Base-by-base conservation (phyloP, 176 grass and related monocot genomes). In the Oryza nivara region DNA sequence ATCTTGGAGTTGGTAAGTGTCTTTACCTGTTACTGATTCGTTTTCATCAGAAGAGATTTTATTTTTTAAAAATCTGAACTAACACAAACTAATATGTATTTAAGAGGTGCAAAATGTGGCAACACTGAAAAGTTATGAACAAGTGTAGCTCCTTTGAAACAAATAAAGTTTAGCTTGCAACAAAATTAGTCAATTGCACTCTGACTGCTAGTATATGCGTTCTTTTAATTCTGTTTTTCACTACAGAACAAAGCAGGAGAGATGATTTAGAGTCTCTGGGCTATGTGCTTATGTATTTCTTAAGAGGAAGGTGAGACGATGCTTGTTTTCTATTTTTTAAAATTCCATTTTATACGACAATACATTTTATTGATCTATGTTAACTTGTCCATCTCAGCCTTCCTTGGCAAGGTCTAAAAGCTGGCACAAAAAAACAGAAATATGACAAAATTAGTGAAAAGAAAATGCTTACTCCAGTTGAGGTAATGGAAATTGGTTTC, bases 391-490 rank as follows among this genome's bases (percentile, higher is more conserved):
- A 47, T 60, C 54, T 63, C 81, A 96, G 91, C 73, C 88, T 96
- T 85, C 94, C 91, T 67, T 96, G 94, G 91, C 91, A 96, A 88
- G 94, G 94, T 72, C 85, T 96, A 74, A 93, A 93, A 93, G 94
- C 94, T 28, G 89, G 91, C 60, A 96, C 94, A 0, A 96, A 96
- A 88, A 96, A 96, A 83, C 91, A 96, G 45, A 96, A 96, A 84
- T 96, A 96, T 35, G 94, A 96, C 69, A 96, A 91, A 91, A 93
- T 96, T 82, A 93, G 94, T 80, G 94, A 96, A 78, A 96, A 96
- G 89, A 96, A 96, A 88, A 96, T 96, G 94, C 85, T 96, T 64
- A 96, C 94, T 83, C 82, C 94, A 81, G 82, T 96, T 79, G 94
- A 91, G 94, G 94, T 96, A 80, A 68, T 70, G 85, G 20, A 15